Base-by-base conservation (phyloP, 1,284 basidiomycete species). In the Coniferiporia sulphurascens region DNA sequence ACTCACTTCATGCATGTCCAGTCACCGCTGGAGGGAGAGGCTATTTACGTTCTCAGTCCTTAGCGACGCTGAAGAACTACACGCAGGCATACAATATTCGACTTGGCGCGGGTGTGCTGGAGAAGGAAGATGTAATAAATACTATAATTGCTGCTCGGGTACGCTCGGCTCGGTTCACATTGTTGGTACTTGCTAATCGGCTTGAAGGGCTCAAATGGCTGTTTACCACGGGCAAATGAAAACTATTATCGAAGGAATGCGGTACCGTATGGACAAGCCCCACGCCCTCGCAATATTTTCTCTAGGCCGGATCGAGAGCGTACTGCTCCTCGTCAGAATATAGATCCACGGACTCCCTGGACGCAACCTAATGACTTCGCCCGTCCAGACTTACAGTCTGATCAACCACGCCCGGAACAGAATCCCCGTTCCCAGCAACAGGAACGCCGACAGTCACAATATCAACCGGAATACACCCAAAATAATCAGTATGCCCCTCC, bases 91-190 rank as follows among this genome's bases (percentile, higher is more conserved):
- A 91, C 65, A 81, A 83, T 56, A 86, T 91, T 63, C 73, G 75
- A 50, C 76, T 80, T 53, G 77, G 79, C 52, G 80, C 83, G 1
- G 75, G 52, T n/a, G 45, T 61, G 9, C 15, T 91, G 10, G 88
- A 91, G 70, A 91, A 90, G 71, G 84, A 87, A 52, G 89, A 91
- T 65, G 72, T 91, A 35, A 81, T 91, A 19, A 82, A 88, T 55
- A 79, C 76, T 35, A 78, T 88, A 48, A 58, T 89, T 0, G 71
- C 72, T 13, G 80, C 79, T 27, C 79, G 85, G 68, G 87, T 87
- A 66, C 63, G 79, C 22, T 21, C n/a, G 49, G 13, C 44, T 19
- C 22, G 19, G 46, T 13, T 36, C n/a, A 38, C 13, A 44, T 35
- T 10, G 54, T 41, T 41, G 34, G 3, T 21, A 49, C 1, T 27